Conservation (phyloP, 2,329 filamentous ascomycete species). For the Cercospora zeae-maydis region DNA sequence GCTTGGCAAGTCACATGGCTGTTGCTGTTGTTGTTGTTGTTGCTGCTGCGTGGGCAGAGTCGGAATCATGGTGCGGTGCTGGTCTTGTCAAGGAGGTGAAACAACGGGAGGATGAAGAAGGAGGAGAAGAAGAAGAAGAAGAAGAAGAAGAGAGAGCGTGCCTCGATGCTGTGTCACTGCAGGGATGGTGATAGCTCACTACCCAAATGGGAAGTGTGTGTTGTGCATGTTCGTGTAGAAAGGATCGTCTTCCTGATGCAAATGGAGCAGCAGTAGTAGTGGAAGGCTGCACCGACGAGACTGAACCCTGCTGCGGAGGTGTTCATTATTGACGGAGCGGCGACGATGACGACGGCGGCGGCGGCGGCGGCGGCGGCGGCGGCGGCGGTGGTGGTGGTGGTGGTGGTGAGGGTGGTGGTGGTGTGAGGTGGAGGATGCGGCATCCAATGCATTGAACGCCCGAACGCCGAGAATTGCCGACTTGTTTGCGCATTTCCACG, state of each 20-base stretch:
- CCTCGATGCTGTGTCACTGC: neutral
- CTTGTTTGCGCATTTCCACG: neutral
- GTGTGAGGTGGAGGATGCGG: too few relatives aligned
- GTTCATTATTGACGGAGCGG: too few relatives aligned
- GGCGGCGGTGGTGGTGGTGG: neutral
- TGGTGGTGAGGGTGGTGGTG: neutral
- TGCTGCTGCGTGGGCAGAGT: slow-evolving; percentile 20
- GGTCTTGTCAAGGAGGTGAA: neutral
- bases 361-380: too few relatives aligned
- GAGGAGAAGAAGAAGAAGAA: neutral
- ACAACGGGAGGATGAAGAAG: neutral
- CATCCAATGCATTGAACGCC: too few relatives aligned
- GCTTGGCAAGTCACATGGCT: slow-evolving; percentile 27
- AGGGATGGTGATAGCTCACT: slow-evolving; percentile 7
- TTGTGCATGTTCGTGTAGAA: too few relatives aligned
- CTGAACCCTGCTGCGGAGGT: too few relatives aligned
- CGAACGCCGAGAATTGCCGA: slow-evolving; percentile 4
- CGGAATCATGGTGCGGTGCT: slow-evolving; percentile 8
- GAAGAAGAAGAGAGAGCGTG: neutral
- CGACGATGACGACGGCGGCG: too few relatives aligned
- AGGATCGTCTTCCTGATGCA: too few relatives aligned
- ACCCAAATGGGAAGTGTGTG: slow-evolving; percentile 10
- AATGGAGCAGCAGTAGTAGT: too few relatives aligned
- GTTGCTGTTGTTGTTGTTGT: slow-evolving; percentile 25
- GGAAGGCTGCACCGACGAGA: too few relatives aligned